Base-by-base conservation (phyloP, 805 yeast species). In the Candida vartiovaarae region DNA sequence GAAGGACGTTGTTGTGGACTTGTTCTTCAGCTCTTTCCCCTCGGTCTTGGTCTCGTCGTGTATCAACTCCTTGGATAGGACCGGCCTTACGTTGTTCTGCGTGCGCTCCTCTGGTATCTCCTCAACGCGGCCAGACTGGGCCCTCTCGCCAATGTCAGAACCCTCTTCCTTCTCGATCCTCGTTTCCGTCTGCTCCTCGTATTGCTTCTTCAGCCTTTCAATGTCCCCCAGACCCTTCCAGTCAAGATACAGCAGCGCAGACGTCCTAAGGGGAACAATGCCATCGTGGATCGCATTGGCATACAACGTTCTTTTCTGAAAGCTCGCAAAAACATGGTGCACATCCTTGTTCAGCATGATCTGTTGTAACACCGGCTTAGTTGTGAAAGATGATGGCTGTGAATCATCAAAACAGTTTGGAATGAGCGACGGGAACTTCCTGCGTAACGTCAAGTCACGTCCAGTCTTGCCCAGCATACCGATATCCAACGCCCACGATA, bases 391-490 rank as follows among this genome's bases (percentile, higher is more conserved):
- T 34, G 53, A 55, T 27, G 46, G 40, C 4, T 43, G 43, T 4
- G 40, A 36, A 3, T 41, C 45, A 8, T 38, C 37, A 10, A 39
- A 42, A 2, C 30, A 32, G 23, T 41, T 47, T 32, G 44, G 49
- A 26, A 51, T 47, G 23, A 60, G 41, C 5, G 53, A 45, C 1
- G 66, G 67, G 20, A 54, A 46, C n/a, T 65, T 64, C 37, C 62
- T 66, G 26, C 75, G 67, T 34, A 93, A 71, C 1, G 91, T 91
- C 46, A 93, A 66, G 60, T 93, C 99, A 53, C 87, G 82, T 5
- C 99, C 99, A 0, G 97, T 85, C 49, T 78, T 76, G 4, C 99
- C 99, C n/a, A 89, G 81, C 24, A 89, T 71, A 0, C 99, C 99
- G 32, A 90, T 74, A 65, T 82, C 87, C 9, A 93, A 68, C 0